Evolutionary conservation across 202 grass and related monocot species (phyloP).

Genomic region (Panicum hallii): DNA sequence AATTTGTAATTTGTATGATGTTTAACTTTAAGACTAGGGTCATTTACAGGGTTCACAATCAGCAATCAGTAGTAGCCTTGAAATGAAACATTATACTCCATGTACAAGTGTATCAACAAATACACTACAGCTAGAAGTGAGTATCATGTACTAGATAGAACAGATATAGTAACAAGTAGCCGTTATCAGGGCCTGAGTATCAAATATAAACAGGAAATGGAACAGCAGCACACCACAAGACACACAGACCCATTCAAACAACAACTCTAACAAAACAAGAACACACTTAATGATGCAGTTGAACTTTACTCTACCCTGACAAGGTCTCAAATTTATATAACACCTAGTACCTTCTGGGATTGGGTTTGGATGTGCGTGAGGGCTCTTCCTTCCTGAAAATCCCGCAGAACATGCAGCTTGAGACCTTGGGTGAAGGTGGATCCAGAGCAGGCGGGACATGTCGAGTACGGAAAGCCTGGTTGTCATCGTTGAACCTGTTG

Average conservation of each 20-base stretch:
- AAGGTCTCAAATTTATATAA: not conserved
- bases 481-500: no score
- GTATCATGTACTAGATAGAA: not conserved
- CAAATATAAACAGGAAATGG: not conserved
- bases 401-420: conserved; percentile 54
- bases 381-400: conserved; percentile 44
- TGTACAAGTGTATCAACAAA: conserved; percentile 4
- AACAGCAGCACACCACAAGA: not conserved
- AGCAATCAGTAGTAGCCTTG: not conserved
- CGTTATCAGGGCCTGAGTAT: not conserved
- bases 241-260: not conserved
- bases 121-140: not conserved
- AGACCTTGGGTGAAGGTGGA: conserved; percentile 59
- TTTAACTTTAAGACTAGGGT: conserved; percentile 4
- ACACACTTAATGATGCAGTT: not conserved
- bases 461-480: conserved; percentile 36
- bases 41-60: not conserved
- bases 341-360: conserved; percentile 45
- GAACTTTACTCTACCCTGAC: not conserved
- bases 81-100: not conserved
- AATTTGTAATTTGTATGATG: not conserved
- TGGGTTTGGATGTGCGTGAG: conserved; percentile 28
- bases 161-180: not conserved
- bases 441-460: conserved; percentile 44
- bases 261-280: not conserved